phyloP scores from a whole-genome alignment of 2,329 filamentous ascomycete genomes.

The Xylaria sp. region DNA sequence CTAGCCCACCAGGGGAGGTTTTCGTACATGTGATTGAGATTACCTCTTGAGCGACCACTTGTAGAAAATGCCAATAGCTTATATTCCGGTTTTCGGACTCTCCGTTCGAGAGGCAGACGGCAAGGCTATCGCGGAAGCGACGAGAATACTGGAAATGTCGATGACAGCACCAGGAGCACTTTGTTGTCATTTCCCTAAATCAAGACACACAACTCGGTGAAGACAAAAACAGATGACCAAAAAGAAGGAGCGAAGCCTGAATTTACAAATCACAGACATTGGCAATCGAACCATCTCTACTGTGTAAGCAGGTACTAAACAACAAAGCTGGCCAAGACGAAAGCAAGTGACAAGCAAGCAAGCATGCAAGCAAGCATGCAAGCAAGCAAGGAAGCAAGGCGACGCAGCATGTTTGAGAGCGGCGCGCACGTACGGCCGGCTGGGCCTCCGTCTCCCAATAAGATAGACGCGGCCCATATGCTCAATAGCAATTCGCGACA shows the following conservation, averaged over 20 bases:
- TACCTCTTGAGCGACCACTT: neutral
- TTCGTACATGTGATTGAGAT: slow-evolving; percentile 12
- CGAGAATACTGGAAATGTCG: slow-evolving; percentile 8
- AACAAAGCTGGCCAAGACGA: slow-evolving; percentile 4
- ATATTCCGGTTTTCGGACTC: neutral
- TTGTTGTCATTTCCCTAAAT: slow-evolving; percentile 8
- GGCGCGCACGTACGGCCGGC: slow-evolving; percentile 4
- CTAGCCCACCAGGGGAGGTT: slow-evolving; percentile 12
- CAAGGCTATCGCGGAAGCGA: neutral
- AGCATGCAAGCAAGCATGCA: slow-evolving; percentile 35
- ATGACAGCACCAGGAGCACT: neutral
- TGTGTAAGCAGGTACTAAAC: neutral
- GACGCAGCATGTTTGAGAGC: slow-evolving; percentile 17
- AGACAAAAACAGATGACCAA: slow-evolving; percentile 7
- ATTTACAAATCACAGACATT: neutral
- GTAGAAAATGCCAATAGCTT: slow-evolving; percentile 1
- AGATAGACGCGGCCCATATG: neutral
- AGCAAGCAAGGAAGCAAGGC: slow-evolving; percentile 32
- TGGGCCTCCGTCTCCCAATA: slow-evolving; percentile 15
- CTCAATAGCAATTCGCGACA: neutral
- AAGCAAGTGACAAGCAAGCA: neutral
- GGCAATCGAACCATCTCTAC: neutral
- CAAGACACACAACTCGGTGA: slow-evolving; percentile 6
- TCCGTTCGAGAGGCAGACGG: slow-evolving; percentile 11
- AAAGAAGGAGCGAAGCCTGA: neutral